Percentiles rank a stretch among this genome's conserved stretches.
Evolutionary conservation across 768 basidiomycete species (phyloP).

Genomic region (Phanerochaete sordida): DNA sequence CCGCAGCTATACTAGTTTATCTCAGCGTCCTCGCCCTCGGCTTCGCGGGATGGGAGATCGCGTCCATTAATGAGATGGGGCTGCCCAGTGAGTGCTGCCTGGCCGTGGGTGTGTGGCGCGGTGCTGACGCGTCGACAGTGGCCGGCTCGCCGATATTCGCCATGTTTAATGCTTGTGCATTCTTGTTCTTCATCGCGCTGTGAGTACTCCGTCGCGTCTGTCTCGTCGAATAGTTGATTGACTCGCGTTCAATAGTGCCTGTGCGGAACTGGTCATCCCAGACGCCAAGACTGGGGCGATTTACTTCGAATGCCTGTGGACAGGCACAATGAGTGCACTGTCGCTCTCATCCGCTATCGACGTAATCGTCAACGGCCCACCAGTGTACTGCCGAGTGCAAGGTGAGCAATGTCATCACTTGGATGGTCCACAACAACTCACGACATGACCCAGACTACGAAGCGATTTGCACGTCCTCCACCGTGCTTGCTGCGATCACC

Average conservation of each 20-base stretch:
- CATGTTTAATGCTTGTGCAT: constrained; percentile 41
- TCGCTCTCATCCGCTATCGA: constrained; percentile 52
- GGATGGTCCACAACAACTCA: too few species aligned
- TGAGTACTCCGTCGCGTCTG: constrained; percentile 17
- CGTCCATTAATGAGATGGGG: constrained; percentile 31
- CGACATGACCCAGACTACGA: constrained; percentile 2
- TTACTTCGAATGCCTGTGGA: constrained; percentile 55
- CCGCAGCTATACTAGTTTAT: constrained; percentile 41
- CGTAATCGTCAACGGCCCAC: constrained; percentile 41
- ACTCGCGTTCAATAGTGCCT: constrained; percentile 28
- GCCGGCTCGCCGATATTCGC: constrained; percentile 47
- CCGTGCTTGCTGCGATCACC: constrained; percentile 24
- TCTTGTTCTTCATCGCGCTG: constrained; percentile 29
- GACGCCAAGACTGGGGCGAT: constrained; percentile 39
- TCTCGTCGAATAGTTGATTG: neutral
- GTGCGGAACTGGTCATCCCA: constrained; percentile 35
- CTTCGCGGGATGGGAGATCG: constrained; percentile 58
- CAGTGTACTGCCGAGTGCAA: constrained; percentile 30
- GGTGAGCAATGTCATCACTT: too few species aligned
- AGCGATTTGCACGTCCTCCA: constrained; percentile 24
- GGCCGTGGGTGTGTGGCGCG: constrained; percentile 5
- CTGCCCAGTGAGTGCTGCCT: constrained; percentile 31
- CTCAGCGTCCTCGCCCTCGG: constrained; percentile 49
- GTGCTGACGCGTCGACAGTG: constrained; percentile 26
- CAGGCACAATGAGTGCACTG: constrained; percentile 41